These are phyloP conservation scores for Backusella parvicylindrica DNA, from an alignment of 192 early-diverging fungal species.

Conservation along the genomic window DNA sequence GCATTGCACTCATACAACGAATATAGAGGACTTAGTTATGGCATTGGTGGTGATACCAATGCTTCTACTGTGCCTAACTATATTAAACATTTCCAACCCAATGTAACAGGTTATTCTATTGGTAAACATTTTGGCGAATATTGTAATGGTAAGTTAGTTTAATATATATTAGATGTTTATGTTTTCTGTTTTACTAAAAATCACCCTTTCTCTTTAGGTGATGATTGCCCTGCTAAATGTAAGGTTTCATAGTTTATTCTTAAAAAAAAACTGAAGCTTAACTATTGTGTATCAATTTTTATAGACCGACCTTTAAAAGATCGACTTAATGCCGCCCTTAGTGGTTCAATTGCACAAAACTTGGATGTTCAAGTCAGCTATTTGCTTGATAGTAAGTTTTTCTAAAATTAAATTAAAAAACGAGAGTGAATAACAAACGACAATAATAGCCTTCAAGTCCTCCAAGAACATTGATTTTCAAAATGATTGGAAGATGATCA, in stretches of 20 bases:
- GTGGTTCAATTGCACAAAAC: constrained; percentile 48
- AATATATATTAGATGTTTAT: neutral
- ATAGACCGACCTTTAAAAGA: constrained; percentile 11
- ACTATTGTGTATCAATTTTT: neutral
- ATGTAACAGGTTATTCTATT: constrained; percentile 35
- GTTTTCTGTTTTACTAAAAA: neutral
- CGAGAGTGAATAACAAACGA: neutral
- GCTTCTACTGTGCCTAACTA: constrained; percentile 42
- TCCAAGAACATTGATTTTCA: neutral
- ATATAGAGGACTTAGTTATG: constrained; percentile 47
- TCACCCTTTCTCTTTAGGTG: neutral
- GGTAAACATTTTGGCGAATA: constrained; percentile 40
- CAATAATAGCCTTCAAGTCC: neutral
- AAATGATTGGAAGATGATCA: constrained; percentile 14
- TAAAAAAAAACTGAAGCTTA: neutral
- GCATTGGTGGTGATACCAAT: constrained; percentile 46
- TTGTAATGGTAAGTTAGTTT: constrained; percentile 1
- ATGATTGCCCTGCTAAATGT: neutral
- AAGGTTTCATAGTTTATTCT: neutral
- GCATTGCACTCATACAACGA: constrained; percentile 22
- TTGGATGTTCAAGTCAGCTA: constrained; percentile 40
- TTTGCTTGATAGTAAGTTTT: constrained; percentile 24
- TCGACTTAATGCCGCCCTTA: constrained; percentile 46
- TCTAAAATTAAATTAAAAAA: neutral
- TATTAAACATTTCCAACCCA: constrained; percentile 37